Evolutionary conservation across 202 grass and related monocot species (phyloP), one percentile per base, ranked within the genome.

Genomic region (Elaeis oleifera): DNA sequence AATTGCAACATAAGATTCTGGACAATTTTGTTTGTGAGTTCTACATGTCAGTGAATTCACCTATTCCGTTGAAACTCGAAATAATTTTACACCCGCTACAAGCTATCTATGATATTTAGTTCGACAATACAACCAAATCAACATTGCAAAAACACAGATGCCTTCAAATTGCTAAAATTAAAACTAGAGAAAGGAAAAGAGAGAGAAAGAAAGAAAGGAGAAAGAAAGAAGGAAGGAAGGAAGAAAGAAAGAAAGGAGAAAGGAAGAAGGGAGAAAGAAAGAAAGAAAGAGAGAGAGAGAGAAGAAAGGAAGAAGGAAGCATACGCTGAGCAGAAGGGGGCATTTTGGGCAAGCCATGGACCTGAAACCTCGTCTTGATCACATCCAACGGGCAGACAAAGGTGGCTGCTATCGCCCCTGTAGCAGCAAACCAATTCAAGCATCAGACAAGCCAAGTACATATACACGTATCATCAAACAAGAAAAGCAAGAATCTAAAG

Each of bases 321-420:
- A 57, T 49, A 76, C 19, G 9, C 16, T 36, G 70, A 32, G 60
- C 26, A 63, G 61, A 20, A 64, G 62, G 29, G 36, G 32, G 32
- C 28, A 63, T 55, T 15, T 77, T 49, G 58, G 76, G 74, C 64
- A 86, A 44, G 5, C 90, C 90, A 65, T 89, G 84, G 50, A 95
- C 90, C 79, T 89, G 85, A 60, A 95, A 74, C 64, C 90, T 68
- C 49, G 90, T 95, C 78, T 89, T 95, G 68, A 95, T 76, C 79
- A 95, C 85, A 70, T 95, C 90, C 64, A 95, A 64, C 18, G 90
- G 90, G 71, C 90, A 95, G n/a, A 89, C 71, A 54, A 95, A 81
- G 32, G 83, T 88, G 9, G 90, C 85, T 2, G 90, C 87, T 23
- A 95, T 89, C 51, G 72, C 60, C 70, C 90, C 90, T 95, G 79